Base-by-base conservation (phyloP, 2,329 filamentous ascomycete species). In the Xylaria sp. region DNA sequence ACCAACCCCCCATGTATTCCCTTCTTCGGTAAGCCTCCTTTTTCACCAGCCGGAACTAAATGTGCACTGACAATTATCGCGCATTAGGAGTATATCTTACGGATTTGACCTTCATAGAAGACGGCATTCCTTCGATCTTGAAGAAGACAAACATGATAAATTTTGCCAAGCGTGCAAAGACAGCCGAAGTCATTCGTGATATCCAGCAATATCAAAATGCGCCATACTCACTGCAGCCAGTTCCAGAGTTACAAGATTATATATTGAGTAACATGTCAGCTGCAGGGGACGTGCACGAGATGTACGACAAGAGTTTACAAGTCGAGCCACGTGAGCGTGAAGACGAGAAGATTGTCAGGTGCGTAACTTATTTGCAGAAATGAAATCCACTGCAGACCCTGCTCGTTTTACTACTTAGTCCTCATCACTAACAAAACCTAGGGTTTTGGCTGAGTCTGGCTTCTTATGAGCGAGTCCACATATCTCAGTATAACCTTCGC, bases 311-410 rank as follows among this genome's bases (percentile, higher is more conserved):
- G 86, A 97, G 94, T 83, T 85, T 99, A 83, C 88, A 91, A 77
- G 91, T 99, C 70, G 96, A 99, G 81, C 96, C 96, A 72, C 89
- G 96, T 77, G 96, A 99, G 84, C 89, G 96, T 77, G 96, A 99
- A 84, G 96, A 99, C 79, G 96, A 99, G 84, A 98, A 98, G 87
- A 98, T 99, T 86, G 95, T 97, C 80, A 97, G 96, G 94, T 97
- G 90, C 78, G 89, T 86, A 44, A 59, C 15, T 51, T 23, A 23
- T 51, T 48, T 52, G 25, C 44, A 54, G 37, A 41, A 59, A 68
- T 48, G 20, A 44, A 58, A 18, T 9, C 20, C 20, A 71, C 37
- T 65, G n/a, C 13, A 61, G 28, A 66, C 46, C 8, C 51, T 58
- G 5, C 18, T 32, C 32, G 18, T 39, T 10, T 25, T 23, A 60